Percentiles rank a stretch among this genome's conserved stretches.
Evolutionary conservation across 257 asterid genomes (phyloP).

Genomic region (Solanum boliviense): DNA sequence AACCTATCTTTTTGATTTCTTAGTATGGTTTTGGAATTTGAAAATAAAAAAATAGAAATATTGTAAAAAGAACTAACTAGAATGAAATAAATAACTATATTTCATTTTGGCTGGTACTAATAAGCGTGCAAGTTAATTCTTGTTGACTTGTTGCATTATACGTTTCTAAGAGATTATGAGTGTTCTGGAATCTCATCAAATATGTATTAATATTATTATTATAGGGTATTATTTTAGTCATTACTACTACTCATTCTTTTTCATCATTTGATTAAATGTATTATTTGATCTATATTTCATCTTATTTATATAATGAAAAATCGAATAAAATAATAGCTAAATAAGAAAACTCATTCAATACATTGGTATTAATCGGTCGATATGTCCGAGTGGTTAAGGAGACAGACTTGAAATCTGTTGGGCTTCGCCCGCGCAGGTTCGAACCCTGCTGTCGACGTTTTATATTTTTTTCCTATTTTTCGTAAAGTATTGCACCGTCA

Average conservation of each 20-base stretch:
- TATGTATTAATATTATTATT: too few relatives aligned
- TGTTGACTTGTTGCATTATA: not conserved
- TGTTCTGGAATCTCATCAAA: not conserved
- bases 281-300: not conserved
- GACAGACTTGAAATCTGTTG: constrained; percentile 85
- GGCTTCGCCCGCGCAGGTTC: not conserved
- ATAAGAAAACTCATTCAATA: accelerated
- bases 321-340: not conserved
- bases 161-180: not conserved
- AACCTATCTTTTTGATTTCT: not conserved
- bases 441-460: not conserved
- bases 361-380: constrained; percentile 6
- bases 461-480: not conserved
- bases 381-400: constrained; percentile 98
- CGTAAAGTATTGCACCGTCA: too few relatives aligned
- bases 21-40: not conserved
- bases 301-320: not conserved
- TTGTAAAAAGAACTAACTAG: not conserved
- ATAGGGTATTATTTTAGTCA: not conserved
- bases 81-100: too few relatives aligned
- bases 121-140: not conserved
- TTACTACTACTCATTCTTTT: not conserved
- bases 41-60: too few relatives aligned
- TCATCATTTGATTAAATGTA: not conserved
- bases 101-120: not conserved